Base-by-base conservation (phyloP, 164 flowering plant species). In the Vitis riparia region DNA sequence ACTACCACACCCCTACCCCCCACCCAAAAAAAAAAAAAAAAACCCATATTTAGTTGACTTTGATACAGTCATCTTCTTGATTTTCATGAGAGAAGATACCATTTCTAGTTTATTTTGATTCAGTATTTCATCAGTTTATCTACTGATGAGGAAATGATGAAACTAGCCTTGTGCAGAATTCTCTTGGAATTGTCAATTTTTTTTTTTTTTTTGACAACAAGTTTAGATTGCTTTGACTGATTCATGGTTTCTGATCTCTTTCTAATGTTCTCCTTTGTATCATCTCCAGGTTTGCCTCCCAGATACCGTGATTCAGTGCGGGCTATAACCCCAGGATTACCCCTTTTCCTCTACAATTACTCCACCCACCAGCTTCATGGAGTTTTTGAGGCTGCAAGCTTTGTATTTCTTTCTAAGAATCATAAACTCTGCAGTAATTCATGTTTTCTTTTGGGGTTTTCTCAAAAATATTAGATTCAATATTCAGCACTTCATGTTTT, bases 361-460 rank as follows among this genome's bases (percentile, higher is more conserved):
- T 91, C 98, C 61, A 94, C 98, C 70, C 98, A 94, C 81, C 98
- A 94, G 75, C 97, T 94, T 68, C 97, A 94, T 83, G 98, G 98
- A 63, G 69, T 94, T 68, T 94, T 88, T 75, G 98, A 94, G 97
- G 98, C n/a, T n/a, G n/a, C n/a, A n/a, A n/a, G n/a, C n/a, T 93
- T 71, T 50, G 85, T 77, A 19, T 19, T 51, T 23, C 1, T 10
- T 47, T 15, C 30, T 57, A 15, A 52, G 4, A 10, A 7, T 59
- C 30, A 13, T 13, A 19, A 56, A 27, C 1, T 16, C 30, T 11
- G 23, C 14, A 30, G 37, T 67, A 13, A 23, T 11, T 55, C 50
- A 12, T 27, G 15, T 30, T 2, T 10, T 67, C 2, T 53, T 68
- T 47, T 58, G 14, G 27, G 27, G 27, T 23, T 23, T 23, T 23